phyloP scores from a whole-genome alignment of 2,329 filamentous ascomycete species.

The Nigrospora sphaerica region DNA sequence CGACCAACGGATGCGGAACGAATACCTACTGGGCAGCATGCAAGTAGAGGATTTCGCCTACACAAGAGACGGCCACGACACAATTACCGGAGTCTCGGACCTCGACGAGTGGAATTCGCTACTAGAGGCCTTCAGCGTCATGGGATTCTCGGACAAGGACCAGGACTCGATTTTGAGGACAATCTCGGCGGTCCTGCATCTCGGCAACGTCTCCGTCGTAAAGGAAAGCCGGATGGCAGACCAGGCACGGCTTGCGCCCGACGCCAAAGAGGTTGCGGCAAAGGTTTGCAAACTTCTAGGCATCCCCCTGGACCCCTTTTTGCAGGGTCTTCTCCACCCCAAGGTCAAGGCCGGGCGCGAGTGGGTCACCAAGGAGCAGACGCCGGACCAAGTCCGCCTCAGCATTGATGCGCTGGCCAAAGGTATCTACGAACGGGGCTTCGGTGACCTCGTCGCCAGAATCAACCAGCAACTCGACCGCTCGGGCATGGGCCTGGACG shows the following conservation, averaged over 20 bases:
- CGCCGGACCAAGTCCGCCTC: conserved; percentile 88
- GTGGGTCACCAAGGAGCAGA: conserved; percentile 98
- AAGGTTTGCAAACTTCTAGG: conserved; percentile 80
- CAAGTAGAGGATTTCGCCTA: conserved; percentile 87
- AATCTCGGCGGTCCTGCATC: conserved; percentile 82
- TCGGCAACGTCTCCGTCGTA: conserved; percentile 84
- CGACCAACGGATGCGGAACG: conserved; percentile 62
- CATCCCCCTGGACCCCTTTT: conserved; percentile 75
- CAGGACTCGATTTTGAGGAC: conserved; percentile 79
- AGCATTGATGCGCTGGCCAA: conserved; percentile 88
- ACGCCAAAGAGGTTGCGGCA: conserved; percentile 67
- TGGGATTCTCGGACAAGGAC: conserved; percentile 85
- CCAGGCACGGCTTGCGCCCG: conserved; percentile 74
- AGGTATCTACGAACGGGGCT: conserved; percentile 94
- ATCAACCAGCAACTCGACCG: conserved; percentile 91
- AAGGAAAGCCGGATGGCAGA: conserved; percentile 89
- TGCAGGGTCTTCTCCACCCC: conserved; percentile 83
- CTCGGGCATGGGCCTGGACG: conserved; percentile 74
- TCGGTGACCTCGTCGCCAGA: conserved; percentile 82
- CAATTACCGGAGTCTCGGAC: conserved; percentile 85
- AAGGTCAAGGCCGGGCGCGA: conserved; percentile 92
- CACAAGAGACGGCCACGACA: conserved; percentile 84
- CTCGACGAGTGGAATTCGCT: conserved; percentile 82
- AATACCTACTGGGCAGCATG: conserved; percentile 68
- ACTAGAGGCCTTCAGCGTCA: conserved; percentile 87